A percentile compares a stretch with the other conserved stretches of the same genome.
Evolutionary conservation across 78 protist genomes (phyloP).

Genomic region (Dictyostelium brefeldianum): DNA sequence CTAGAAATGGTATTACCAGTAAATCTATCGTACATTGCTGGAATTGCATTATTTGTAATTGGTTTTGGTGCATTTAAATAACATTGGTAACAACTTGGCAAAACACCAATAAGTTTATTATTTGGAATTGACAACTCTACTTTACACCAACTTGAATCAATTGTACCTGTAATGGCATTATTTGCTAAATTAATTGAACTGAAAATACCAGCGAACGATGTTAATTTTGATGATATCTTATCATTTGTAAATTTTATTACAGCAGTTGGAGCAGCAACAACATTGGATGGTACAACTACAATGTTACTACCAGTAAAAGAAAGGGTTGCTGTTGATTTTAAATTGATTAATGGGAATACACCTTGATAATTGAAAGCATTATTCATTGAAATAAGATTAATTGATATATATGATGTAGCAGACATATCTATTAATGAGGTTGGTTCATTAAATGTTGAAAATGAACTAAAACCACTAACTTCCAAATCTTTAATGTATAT

Average conservation of each 20-base stretch:
- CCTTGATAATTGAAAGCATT: too few species aligned
- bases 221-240: neutral
- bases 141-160: neutral
- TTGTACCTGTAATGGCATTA: neutral
- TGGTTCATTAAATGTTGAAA: neutral
- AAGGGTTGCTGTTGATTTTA: neutral
- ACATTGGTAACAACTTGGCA: neutral
- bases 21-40: neutral
- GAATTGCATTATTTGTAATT: neutral
- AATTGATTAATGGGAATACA: neutral
- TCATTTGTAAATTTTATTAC: too few species aligned
- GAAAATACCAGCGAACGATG: neutral
- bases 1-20: neutral
- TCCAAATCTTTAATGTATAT: neutral
- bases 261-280: neutral
- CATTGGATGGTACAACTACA: neutral
- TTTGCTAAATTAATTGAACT: neutral
- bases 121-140: neutral
- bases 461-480: neutral
- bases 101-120: neutral
- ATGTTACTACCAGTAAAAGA: neutral
- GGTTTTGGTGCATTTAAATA: neutral
- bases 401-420: neutral
- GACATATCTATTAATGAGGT: neutral
- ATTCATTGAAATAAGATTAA: neutral